These are phyloP conservation scores for Acacia concinna DNA, from an alignment of 331 rosid genomes.

Conservation along the genomic window DNA sequence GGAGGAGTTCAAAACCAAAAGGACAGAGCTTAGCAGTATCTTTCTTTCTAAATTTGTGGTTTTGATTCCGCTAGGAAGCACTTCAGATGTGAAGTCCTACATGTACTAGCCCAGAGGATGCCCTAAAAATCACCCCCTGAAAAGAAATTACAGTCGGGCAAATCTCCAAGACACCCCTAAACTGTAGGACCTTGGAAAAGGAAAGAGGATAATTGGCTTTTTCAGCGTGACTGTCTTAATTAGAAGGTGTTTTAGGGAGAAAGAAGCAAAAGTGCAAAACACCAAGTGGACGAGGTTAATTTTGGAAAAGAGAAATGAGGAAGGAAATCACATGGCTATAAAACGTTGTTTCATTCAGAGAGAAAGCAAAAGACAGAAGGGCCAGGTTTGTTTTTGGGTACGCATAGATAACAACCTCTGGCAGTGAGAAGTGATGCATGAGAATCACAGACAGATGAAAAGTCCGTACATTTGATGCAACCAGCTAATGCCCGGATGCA, in stretches of 20 bases:
- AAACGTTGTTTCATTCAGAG: constrained; percentile 20
- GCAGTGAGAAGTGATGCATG: constrained; percentile 49
- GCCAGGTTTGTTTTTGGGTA: constrained; percentile 60
- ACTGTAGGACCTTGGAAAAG: not conserved
- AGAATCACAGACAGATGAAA: constrained; percentile 48
- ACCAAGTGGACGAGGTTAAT: constrained; percentile 27
- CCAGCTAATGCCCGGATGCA: constrained; percentile 21
- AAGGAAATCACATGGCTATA: constrained; percentile 44
- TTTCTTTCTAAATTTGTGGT: not conserved
- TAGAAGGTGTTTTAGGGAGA: not conserved
- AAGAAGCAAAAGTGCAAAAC: not conserved
- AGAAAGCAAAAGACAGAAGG: constrained; percentile 28
- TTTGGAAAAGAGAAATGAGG: constrained; percentile 11
- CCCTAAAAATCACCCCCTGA: not conserved
- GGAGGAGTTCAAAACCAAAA: not conserved
- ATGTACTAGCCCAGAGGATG: not conserved
- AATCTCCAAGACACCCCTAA: not conserved
- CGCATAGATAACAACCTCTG: constrained; percentile 92
- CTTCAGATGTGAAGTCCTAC: not conserved
- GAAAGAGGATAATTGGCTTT: not conserved
- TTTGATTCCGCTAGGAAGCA: not conserved
- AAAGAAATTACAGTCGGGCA: not conserved
- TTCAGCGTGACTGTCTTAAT: not conserved
- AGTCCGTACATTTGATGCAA: constrained; percentile 45
- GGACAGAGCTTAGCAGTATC: not conserved